A percentile compares a stretch with the other conserved stretches of the same genome.
These are phyloP conservation scores for Sindora glabra DNA, from an alignment of 306 rosid species.

Conservation along the genomic window DNA sequence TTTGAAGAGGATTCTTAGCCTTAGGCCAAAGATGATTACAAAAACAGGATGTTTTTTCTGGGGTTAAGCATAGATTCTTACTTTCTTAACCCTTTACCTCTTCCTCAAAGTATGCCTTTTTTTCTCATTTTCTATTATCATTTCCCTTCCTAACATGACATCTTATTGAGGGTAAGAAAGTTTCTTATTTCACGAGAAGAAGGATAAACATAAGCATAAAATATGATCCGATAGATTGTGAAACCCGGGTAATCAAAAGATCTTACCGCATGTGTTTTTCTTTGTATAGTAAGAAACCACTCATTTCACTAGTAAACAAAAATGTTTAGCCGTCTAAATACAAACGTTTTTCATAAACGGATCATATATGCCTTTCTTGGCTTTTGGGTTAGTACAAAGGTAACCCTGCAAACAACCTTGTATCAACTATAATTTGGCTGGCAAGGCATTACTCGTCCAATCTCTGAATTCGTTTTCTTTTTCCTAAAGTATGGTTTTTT, in stretches of 20 bases:
- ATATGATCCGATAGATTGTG: too few relatives aligned
- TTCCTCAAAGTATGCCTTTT: constrained; percentile 38
- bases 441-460: background rate
- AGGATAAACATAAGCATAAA: too few relatives aligned
- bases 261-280: too few relatives aligned
- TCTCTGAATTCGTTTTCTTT: background rate
- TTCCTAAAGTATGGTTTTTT: background rate
- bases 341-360: background rate
- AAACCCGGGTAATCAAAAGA: too few relatives aligned
- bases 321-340: constrained; percentile 7
- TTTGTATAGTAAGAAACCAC: background rate
- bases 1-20: constrained; percentile 57
- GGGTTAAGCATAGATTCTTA: constrained; percentile 67
- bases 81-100: constrained; percentile 49
- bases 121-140: constrained; percentile 13
- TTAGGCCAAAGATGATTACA: constrained; percentile 31
- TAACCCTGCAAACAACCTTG: background rate
- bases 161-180: too few relatives aligned
- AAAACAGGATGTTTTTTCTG: constrained; percentile 16
- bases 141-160: constrained; percentile 6
- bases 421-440: too few relatives aligned
- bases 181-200: too few relatives aligned
- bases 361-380: constrained; percentile 36
- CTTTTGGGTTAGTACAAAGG: constrained; percentile 16
- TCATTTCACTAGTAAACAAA: too few relatives aligned